Conservation (phyloP, 208 protist species). For the Leptomonas seymouri region DNA sequence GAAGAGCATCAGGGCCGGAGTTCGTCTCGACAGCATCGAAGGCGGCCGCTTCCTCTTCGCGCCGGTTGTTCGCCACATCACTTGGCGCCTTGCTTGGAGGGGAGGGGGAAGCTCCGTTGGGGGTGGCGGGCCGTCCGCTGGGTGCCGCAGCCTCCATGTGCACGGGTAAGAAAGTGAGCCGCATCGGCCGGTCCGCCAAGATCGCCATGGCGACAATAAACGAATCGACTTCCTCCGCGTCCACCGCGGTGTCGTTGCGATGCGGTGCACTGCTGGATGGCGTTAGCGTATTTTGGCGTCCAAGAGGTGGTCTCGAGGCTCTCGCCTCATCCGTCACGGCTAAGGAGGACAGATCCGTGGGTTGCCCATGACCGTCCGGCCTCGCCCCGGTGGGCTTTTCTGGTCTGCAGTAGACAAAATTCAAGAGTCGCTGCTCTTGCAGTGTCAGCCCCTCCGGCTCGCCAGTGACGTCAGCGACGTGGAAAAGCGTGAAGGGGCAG, state of each 20-base stretch:
- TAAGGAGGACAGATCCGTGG: slow-evolving; percentile 30
- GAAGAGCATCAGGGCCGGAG: no score
- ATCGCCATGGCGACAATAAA: slow-evolving; percentile 42
- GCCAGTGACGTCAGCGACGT: slow-evolving; percentile 11
- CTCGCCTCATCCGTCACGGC: slow-evolving; percentile 16
- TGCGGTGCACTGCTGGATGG: slow-evolving; percentile 2
- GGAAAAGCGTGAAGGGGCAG: slow-evolving; percentile 20
- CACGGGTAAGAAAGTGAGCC: slow-evolving; percentile 50
- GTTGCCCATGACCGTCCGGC: neutral
- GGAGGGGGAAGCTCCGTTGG: slow-evolving; percentile 2
- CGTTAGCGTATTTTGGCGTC: neutral
- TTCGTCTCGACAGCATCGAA: no score
- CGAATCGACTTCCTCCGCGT: slow-evolving; percentile 16
- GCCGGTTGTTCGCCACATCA: no score
- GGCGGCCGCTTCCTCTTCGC: no score
- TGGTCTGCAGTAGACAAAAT: slow-evolving; percentile 34
- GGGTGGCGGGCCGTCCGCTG: neutral
- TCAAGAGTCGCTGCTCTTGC: slow-evolving; percentile 31
- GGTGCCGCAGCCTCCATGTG: slow-evolving; percentile 11
- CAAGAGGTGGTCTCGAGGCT: neutral
- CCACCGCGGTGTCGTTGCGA: neutral
- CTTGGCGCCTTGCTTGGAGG: no score
- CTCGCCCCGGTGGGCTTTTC: slow-evolving; percentile 18
- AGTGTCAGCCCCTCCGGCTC: slow-evolving; percentile 35
- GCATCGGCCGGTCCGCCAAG: slow-evolving; percentile 58